These are phyloP conservation scores for Jasminum sambac DNA, from an alignment of 257 asterid species.

Conservation along the genomic window DNA sequence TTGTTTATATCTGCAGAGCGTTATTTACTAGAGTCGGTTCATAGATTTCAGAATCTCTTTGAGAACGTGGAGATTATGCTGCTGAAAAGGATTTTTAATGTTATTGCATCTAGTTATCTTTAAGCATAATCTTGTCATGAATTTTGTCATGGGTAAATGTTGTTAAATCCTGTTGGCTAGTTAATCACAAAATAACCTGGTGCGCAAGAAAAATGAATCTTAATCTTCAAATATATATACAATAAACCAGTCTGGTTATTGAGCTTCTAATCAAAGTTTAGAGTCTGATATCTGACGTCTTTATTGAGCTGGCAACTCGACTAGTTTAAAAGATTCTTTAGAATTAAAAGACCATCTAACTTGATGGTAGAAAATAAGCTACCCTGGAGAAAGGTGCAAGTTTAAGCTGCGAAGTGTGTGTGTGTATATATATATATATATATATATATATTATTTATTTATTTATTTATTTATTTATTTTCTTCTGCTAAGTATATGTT, in stretches of 20 bases:
- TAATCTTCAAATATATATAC: too few relatives aligned
- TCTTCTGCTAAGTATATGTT: too few relatives aligned
- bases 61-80: background rate
- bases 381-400: background rate
- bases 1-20: background rate
- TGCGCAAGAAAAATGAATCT: background rate
- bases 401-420: too few relatives aligned
- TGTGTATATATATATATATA: too few relatives aligned
- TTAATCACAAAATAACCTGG: background rate
- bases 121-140: background rate
- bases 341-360: background rate
- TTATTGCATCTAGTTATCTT: background rate
- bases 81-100: background rate
- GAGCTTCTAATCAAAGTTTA: too few relatives aligned
- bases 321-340: background rate
- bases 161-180: background rate
- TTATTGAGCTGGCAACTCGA: background rate
- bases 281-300: too few relatives aligned
- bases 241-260: background rate
- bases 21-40: background rate
- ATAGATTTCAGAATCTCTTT: background rate
- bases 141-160: background rate
- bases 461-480: too few relatives aligned
- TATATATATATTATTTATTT: too few relatives aligned
- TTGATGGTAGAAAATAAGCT: background rate